Conservation (phyloP, 192 early-diverging fungal genomes). For the Backusella sp. region DNA sequence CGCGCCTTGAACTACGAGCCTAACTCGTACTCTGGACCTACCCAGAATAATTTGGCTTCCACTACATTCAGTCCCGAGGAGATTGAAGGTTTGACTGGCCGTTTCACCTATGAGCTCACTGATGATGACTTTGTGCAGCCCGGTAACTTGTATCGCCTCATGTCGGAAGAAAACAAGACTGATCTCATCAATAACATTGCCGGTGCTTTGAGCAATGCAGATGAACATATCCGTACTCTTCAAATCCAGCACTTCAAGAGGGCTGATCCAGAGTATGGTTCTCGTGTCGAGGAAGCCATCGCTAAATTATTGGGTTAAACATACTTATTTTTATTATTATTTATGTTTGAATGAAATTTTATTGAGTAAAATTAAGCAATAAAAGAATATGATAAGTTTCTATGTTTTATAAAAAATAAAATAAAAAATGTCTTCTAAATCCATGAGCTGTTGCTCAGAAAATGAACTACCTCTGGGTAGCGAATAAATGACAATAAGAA, state of each 20-base stretch:
- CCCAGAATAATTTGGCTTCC: conserved; percentile 56
- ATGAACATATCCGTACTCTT: conserved; percentile 63
- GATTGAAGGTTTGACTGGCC: conserved; percentile 54
- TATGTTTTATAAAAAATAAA: not conserved
- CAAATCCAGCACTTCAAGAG: conserved; percentile 70
- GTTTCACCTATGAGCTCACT: conserved; percentile 52
- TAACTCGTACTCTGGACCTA: conserved; percentile 56
- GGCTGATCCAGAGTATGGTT: conserved; percentile 71
- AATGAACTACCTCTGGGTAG: not conserved
- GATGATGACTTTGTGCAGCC: conserved; percentile 70
- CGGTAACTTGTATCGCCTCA: conserved; percentile 61
- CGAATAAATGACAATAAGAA: conserved; percentile 1
- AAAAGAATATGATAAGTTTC: not conserved
- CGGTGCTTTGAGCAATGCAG: conserved; percentile 55
- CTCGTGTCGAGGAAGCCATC: conserved; percentile 58
- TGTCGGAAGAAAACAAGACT: conserved; percentile 58
- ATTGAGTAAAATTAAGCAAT: not conserved
- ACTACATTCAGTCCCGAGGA: conserved; percentile 48
- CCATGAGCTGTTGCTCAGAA: not conserved
- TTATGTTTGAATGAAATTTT: not conserved
- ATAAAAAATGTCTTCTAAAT: not conserved
- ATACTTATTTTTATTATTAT: not conserved
- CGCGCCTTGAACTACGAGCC: conserved; percentile 70
- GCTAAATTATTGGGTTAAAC: not conserved
- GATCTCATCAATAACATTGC: conserved; percentile 65